These are phyloP conservation scores for Lunularia cruciata DNA, from an alignment of 225 moss, liverwort and hornwort species.

Conservation along the genomic window DNA sequence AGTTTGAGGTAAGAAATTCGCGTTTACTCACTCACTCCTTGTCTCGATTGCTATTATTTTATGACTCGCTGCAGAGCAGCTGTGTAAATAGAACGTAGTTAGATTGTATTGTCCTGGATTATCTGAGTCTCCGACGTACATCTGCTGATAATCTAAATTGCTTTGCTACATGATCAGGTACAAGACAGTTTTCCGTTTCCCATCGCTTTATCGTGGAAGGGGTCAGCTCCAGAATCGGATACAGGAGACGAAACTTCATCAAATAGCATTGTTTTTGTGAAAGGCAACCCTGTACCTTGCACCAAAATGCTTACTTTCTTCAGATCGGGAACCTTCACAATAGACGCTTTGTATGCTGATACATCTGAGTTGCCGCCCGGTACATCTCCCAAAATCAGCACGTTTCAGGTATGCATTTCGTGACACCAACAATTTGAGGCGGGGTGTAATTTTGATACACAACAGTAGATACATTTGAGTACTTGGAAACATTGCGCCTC, in stretches of 20 bases:
- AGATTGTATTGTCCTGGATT: too few relatives aligned
- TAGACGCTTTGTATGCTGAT: conserved; percentile 87
- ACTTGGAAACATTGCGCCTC: too few relatives aligned
- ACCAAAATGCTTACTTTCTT: conserved; percentile 92
- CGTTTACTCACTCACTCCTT: too few relatives aligned
- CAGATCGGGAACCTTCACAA: conserved; percentile 79
- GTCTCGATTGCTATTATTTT: too few relatives aligned
- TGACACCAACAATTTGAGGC: too few relatives aligned
- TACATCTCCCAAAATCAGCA: conserved; percentile 61
- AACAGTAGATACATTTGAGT: too few relatives aligned
- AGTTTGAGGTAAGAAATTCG: conserved; percentile 42
- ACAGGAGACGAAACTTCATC: conserved; percentile 89
- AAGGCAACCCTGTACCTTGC: conserved; percentile 81
- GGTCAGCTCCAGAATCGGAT: conserved; percentile 89
- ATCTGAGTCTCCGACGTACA: too few relatives aligned
- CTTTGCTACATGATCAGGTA: conserved; percentile 38
- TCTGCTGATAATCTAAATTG: too few relatives aligned
- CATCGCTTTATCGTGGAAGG: conserved; percentile 96
- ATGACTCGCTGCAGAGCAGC: too few relatives aligned
- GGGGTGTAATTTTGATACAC: too few relatives aligned
- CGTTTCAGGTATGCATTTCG: conserved; percentile 69
- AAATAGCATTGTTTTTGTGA: conserved; percentile 94
- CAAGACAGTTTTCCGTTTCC: conserved; percentile 95
- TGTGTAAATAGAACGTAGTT: too few relatives aligned
- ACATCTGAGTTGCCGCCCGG: conserved; percentile 58